Evolutionary conservation across 805 yeast species (phyloP), one percentile per base, ranked within the genome.

Genomic region (Maudiozyma saulgeensis): DNA sequence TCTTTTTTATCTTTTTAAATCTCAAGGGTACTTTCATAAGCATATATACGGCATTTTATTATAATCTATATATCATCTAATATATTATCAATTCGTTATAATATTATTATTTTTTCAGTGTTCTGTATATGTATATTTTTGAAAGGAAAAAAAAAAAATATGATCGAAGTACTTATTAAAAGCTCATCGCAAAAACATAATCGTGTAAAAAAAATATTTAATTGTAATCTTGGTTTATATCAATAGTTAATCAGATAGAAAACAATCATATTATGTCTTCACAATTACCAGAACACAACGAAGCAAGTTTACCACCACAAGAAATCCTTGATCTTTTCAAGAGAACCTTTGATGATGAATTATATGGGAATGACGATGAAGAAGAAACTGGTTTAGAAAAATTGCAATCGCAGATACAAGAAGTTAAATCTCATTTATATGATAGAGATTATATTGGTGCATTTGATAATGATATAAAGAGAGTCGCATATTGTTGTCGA

Each of bases 401-500:
- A 19, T 44, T 64, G 13, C 47, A 47, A n/a, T 41, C 47, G 6
- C 47, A 57, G 45, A 76, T 88, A 25, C 96, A 89, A 61, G 53
- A 58, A 1, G 95, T 88, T 23, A 88, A 88, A 58, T 74, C 80
- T 1, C 78, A 79, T 50, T 69, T 88, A 18, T 88, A 70, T 63
- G 77, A 86, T 46, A 68, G 96, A 56, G 81, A 87, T 52, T 88
- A 87, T 61, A 49, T 73, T 4, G 68, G 70, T 11, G 96, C 96
- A 0, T 88, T 89, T 62, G 77, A 77, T 49, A 67, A 69, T 46
- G 81, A 76, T 46, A 74, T 70, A 43, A 81, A 84, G 55, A 71
- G 95, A 47, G 76, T 75, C 53, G 96, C 95, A 0, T 88, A 88
- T 59, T 85, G 82, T 18, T 77, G 82, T 19, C 70, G 96, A 56